Conservation (phyloP, 768 basidiomycete genomes). For the Tremella mesenterica region DNA sequence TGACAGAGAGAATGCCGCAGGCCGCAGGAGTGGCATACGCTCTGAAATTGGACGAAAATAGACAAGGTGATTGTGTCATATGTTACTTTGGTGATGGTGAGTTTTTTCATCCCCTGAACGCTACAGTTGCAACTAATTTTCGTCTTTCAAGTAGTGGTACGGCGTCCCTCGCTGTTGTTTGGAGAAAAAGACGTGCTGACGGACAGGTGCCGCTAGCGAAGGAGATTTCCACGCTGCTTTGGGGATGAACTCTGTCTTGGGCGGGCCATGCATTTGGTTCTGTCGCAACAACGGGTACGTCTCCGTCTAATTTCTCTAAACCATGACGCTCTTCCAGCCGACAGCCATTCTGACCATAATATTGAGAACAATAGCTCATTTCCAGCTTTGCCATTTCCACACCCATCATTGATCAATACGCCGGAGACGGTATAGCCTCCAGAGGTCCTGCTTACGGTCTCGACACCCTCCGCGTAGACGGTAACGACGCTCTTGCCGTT, state of each 20-base stretch:
- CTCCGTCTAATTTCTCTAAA: background rate
- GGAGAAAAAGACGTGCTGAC: background rate
- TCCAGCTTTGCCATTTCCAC: conserved; percentile 78
- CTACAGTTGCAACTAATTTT: background rate
- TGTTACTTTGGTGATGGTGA: conserved; percentile 85
- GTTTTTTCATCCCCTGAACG: conserved; percentile 1
- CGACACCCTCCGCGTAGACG: conserved; percentile 84
- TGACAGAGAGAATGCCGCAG: conserved; percentile 53
- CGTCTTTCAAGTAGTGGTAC: background rate
- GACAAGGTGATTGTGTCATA: conserved; percentile 64
- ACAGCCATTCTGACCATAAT: background rate
- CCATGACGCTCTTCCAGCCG: no score
- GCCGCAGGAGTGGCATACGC: conserved; percentile 90
- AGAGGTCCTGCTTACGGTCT: conserved; percentile 88
- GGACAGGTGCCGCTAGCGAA: conserved; percentile 65
- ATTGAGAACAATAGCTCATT: background rate
- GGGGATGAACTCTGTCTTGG: conserved; percentile 46
- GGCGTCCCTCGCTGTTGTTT: background rate
- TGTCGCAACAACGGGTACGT: conserved; percentile 54
- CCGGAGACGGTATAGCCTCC: conserved; percentile 85
- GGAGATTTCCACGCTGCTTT: conserved; percentile 89
- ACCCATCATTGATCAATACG: conserved; percentile 76
- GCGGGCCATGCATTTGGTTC: conserved; percentile 43
- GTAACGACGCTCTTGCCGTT: conserved; percentile 79
- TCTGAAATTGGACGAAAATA: conserved; percentile 64